Conservation (phyloP, 225 moss, liverwort and hornwort species). For the Neckera pumila region DNA sequence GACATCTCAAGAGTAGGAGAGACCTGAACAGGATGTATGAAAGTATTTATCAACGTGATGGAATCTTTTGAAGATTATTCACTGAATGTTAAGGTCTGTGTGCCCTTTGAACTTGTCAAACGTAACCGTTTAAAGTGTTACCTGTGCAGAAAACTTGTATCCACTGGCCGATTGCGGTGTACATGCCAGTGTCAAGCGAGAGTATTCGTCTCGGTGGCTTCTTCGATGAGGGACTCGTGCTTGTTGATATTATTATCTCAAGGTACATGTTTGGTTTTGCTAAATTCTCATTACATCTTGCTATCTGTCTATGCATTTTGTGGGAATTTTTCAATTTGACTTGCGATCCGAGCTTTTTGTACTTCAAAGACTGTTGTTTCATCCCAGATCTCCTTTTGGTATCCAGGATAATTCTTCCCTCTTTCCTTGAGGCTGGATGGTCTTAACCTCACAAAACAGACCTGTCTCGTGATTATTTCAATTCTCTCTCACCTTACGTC, state of each 20-base stretch:
- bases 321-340: background rate
- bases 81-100: background rate
- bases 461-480: background rate
- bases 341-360: background rate
- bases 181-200: background rate
- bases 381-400: background rate
- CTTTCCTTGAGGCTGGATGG: background rate
- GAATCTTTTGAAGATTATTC: background rate
- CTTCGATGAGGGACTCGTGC: background rate
- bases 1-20: background rate
- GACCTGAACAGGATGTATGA: background rate
- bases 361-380: background rate
- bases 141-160: background rate
- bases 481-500: background rate
- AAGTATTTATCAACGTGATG: background rate
- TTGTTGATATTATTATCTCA: background rate
- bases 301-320: background rate
- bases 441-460: background rate
- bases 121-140: background rate
- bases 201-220: slow-evolving; percentile 4
- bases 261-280: background rate
- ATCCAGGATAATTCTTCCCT: background rate
- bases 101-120: background rate
- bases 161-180: background rate
- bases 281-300: background rate